phyloP scores from a whole-genome alignment of 352 stramenopile species.

The Phytopythium litorale region DNA sequence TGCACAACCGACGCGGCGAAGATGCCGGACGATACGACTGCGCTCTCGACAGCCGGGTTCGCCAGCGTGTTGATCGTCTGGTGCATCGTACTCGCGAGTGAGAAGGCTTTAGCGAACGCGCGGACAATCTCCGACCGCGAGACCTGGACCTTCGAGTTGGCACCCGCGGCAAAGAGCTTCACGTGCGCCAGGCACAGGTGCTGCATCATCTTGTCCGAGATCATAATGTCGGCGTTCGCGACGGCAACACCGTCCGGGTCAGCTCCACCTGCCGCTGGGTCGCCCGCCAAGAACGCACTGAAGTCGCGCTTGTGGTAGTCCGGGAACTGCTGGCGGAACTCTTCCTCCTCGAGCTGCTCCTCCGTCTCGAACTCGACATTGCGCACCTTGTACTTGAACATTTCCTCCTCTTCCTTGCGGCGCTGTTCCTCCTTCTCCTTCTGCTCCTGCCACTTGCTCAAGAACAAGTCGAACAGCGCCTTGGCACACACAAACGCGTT shows the following conservation, averaged over 20 bases:
- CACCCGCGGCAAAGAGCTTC: constrained; percentile 58
- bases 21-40: constrained; percentile 45
- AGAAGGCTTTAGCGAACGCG: constrained; percentile 68
- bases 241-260: constrained; percentile 8
- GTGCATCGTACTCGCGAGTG: constrained; percentile 61
- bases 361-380: constrained; percentile 79
- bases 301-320: constrained; percentile 85
- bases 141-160: constrained; percentile 39
- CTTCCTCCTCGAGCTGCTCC: constrained; percentile 80
- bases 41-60: constrained; percentile 38
- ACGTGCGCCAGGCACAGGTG: constrained; percentile 68
- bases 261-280: constrained; percentile 20
- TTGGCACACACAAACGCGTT: constrained; percentile 58
- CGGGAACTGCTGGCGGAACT: constrained; percentile 92
- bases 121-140: constrained; percentile 44
- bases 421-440: constrained; percentile 76
- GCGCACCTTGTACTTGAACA: constrained; percentile 87
- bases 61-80: constrained; percentile 58
- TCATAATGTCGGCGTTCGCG: constrained; percentile 42
- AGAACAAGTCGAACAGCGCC: constrained; percentile 79
- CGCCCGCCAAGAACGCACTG: constrained; percentile 49
- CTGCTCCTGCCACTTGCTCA: constrained; percentile 83
- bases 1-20: constrained; percentile 72
- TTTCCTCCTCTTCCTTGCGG: constrained; percentile 58
- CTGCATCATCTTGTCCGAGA: constrained; percentile 72